phyloP scores from a whole-genome alignment of 306 rosid species.

The Corylus heterophylla region DNA sequence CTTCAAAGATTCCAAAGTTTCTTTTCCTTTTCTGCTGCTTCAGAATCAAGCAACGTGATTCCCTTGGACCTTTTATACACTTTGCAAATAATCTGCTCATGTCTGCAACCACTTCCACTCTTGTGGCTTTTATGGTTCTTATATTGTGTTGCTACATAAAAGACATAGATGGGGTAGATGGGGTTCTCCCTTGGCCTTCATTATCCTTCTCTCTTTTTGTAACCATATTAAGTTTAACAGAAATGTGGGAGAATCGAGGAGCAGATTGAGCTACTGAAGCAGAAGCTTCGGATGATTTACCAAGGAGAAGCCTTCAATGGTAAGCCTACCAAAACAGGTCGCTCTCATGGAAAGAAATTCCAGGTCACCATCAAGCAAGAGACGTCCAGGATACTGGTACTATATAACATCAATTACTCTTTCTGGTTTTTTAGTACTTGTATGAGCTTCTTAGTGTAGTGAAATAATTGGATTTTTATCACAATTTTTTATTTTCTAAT shows the following conservation, averaged over 20 bases:
- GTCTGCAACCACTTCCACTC: background rate
- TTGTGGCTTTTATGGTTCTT: background rate
- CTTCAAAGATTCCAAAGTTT: background rate
- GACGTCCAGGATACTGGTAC: constrained; percentile 86
- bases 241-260: constrained; percentile 91
- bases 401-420: constrained; percentile 1
- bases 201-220: background rate
- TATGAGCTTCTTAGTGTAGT: background rate
- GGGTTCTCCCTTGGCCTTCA: background rate
- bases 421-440: background rate
- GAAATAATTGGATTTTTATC: background rate
- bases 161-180: background rate
- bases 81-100: background rate
- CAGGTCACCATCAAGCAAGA: constrained; percentile 92
- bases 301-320: constrained; percentile 90
- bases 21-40: background rate
- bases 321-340: constrained; percentile 80
- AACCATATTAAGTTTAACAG: constrained; percentile 22
- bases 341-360: constrained; percentile 89
- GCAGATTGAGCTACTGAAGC: constrained; percentile 77
- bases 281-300: constrained; percentile 67
- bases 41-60: background rate
- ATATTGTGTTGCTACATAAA: background rate
- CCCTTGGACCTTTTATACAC: background rate
- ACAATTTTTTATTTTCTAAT: background rate